A percentile compares a stretch with the other conserved stretches of the same genome.
phyloP scores from a whole-genome alignment of 2,329 filamentous ascomycete genomes.

The Coniochaeta hoffmannii region DNA sequence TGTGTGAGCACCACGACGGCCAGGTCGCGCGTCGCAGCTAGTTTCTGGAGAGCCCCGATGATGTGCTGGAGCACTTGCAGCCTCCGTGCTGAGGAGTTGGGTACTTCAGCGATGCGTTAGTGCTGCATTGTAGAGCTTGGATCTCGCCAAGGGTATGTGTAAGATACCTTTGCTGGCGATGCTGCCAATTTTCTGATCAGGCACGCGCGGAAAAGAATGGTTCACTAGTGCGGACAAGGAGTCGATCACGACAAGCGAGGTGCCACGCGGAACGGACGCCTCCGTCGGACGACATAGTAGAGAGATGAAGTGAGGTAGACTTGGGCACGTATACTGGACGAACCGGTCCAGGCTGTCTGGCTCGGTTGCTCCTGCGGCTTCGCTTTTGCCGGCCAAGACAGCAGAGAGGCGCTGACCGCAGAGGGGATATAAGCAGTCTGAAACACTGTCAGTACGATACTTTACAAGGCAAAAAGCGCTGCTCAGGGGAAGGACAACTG shows the following conservation, averaged over 20 bases:
- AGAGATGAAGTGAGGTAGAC: conserved; percentile 67
- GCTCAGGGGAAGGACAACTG: conserved; percentile 23
- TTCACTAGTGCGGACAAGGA: conserved; percentile 71
- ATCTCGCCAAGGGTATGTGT: background rate
- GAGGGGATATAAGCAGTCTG: conserved; percentile 42
- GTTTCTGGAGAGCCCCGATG: conserved; percentile 63
- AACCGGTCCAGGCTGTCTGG: conserved; percentile 26
- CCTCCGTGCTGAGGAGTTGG: conserved; percentile 28
- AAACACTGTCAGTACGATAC: background rate
- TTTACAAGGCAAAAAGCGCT: conserved; percentile 3
- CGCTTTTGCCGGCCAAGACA: conserved; percentile 14
- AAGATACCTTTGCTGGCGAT: conserved; percentile 26
- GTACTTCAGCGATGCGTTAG: conserved; percentile 9
- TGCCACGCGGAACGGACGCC: conserved; percentile 52
- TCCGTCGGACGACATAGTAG: conserved; percentile 61
- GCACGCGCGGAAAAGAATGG: conserved; percentile 55
- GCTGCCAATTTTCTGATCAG: conserved; percentile 17
- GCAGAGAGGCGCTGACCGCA: conserved; percentile 27
- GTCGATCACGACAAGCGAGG: conserved; percentile 69
- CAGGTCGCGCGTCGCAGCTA: conserved; percentile 65
- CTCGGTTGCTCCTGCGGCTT: conserved; percentile 5
- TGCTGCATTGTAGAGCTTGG: conserved; percentile 23
- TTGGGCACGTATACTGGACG: conserved; percentile 44
- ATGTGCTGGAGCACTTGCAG: conserved; percentile 52
- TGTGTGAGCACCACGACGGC: conserved; percentile 73